Evolutionary conservation across 495 filamentous ascomycete species (phyloP), one percentile per base, ranked within the genome.

Genomic region (Wilcoxina mikolae): DNA sequence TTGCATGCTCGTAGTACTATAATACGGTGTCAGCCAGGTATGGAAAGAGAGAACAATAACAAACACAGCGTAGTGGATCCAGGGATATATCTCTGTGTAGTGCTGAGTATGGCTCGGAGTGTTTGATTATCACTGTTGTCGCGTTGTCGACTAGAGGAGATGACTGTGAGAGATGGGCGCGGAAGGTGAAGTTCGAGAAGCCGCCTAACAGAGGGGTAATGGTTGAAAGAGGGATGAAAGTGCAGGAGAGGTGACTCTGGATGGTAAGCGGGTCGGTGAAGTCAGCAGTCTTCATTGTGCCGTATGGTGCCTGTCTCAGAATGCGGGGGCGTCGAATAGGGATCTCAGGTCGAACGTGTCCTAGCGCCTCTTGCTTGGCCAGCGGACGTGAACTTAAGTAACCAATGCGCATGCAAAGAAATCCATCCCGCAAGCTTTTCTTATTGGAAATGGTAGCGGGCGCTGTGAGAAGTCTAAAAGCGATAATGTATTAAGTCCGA

Each of bases 101-200:
- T 12, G 45, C 45, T 11, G 18, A 11, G 24, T 24, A 49, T 11
- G 45, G 45, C 23, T 26, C 45, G 45, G 12, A 11, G 45, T 49
- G 45, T 18, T 49, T 49, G 11, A 49, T 49, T 31, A 49, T 31
- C 24, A 49, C 39, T 4, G 45, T 49, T n/a, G 42, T 24, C 18
- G 22, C 42, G 42, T 45, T 45, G 42, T 45, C 9, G 42, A 15
- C 31, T 15, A 15, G 31, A 35, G 31, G 15, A 18, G 39, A 43
- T 9, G 4, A 4, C 10, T 9, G 20, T 9, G 39, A 43, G 39
- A 43, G 39, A 4, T 9, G 4, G 4, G 20, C 45, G 4, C 45
- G 45, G 45, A 26, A 49, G 4, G 45, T 49, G 45, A 5, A 49
- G 45, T 49, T 49, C 22, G 23, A 11, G 23, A 49, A 31, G 23